Evolutionary conservation across 2,329 filamentous ascomycete species (phyloP).

Genomic region (Aureobasidium namibiae): DNA sequence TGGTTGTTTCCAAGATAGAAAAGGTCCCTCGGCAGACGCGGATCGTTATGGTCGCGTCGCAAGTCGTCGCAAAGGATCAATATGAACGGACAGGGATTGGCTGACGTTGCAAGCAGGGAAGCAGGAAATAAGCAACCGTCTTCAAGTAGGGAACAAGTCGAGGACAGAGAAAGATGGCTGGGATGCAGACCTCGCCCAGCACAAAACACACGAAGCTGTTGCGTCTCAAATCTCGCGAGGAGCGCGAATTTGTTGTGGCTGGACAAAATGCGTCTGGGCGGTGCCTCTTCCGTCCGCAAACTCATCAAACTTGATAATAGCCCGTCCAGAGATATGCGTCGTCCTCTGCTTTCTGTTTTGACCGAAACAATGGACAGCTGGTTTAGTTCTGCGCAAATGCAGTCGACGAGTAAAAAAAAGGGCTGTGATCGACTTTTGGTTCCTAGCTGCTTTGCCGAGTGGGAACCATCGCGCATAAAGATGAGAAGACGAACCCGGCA

Average conservation of each 20-base stretch:
- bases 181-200: not conserved
- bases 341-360: not conserved
- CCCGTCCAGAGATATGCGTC: conserved; percentile 2
- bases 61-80: not conserved
- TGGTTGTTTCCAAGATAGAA: not conserved
- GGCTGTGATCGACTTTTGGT: not conserved
- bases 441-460: not conserved
- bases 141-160: not conserved
- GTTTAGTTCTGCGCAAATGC: not conserved
- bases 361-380: not conserved
- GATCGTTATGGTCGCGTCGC: not conserved
- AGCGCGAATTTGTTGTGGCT: conserved; percentile 12
- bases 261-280: not conserved
- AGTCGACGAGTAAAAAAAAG: conserved; percentile 3
- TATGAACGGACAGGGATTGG: not conserved
- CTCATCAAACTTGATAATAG: conserved; percentile 8
- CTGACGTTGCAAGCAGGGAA: not conserved
- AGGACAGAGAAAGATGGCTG: not conserved
- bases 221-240: conserved; percentile 9
- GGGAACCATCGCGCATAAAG: not conserved
- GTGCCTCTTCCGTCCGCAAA: not conserved
- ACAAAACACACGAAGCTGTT: not conserved
- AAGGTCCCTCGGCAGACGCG: not conserved
- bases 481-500: not conserved
- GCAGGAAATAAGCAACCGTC: conserved; percentile 6